Base-by-base conservation (phyloP, 768 basidiomycete genomes). In the Boletus vermiculosoides region DNA sequence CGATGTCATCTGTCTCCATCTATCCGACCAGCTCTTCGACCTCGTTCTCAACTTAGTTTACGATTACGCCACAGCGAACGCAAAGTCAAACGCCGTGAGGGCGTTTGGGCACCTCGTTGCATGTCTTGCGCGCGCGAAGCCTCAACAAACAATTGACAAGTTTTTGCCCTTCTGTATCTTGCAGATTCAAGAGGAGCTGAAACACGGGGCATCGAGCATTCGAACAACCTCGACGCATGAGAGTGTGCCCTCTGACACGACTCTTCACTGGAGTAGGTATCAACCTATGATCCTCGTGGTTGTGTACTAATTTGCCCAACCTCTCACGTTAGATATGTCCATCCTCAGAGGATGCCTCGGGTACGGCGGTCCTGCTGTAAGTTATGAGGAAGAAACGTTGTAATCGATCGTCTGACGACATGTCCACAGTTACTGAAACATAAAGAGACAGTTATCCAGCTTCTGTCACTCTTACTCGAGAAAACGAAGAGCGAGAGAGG, bases 401-500 rank as follows among this genome's bases (percentile, higher is more conserved):
- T 33, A 39, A 31, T 39, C 11, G 3, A 39, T 45, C 23, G 25
- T 52, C 47, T 63, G 54, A 60, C 10, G 18, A 18, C 15, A 30
- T 54, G 49, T 53, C 41, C n/a, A 11, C 58, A 90, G 92, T 71
- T 94, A 30, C 74, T 95, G 30, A 80, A 83, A 58, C 79, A 94
- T 71, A 87, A 83, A 69, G 71, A 78, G 16, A 77, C 85, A 30
- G 77, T 96, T 40, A 71, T 93, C 12, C 74, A 76, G 11, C 74
- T 96, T 15, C 61, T 95, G 40, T 69, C 72, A 0, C 71, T 88
- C 45, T 81, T 96, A 18, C 77, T 89, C 18, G 87, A 92, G 41
- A 88, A 86, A 65, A 88, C 90, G 8, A 88, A 89, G 74, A 88
- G 85, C 61, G 94, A 98, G 76, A 84, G 94, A 56, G 92, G 93